Evolutionary conservation across 768 basidiomycete species (phyloP).

Genomic region (Coprinopsis strossmayeri): DNA sequence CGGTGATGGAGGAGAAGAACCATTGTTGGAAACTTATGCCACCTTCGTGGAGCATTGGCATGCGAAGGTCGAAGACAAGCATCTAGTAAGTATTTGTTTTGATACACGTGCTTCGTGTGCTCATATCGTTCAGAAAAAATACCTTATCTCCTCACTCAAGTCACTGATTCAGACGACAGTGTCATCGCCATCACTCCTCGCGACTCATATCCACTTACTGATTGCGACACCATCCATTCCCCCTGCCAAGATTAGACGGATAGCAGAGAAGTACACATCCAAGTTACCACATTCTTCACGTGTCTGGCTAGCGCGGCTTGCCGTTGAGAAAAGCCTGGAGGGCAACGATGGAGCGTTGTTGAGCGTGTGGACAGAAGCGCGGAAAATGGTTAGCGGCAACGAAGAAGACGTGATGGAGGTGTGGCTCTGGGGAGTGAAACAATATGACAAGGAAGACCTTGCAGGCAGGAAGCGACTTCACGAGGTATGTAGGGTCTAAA

Average conservation of each 20-base stretch:
- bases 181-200: conserved; percentile 24
- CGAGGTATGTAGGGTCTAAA: conserved; percentile 24
- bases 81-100: conserved; percentile 44
- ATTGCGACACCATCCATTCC: conserved; percentile 11
- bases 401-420: conserved; percentile 30
- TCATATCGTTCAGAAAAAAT: conserved; percentile 40
- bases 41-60: conserved; percentile 52
- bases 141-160: conserved; percentile 42
- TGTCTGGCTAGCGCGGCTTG: conserved; percentile 51
- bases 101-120: no score
- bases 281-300: conserved; percentile 27
- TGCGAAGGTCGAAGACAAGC: conserved; percentile 36
- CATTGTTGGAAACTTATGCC: conserved; percentile 31
- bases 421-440: conserved; percentile 51
- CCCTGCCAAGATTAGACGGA: conserved; percentile 29
- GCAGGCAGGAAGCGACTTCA: conserved; percentile 19
- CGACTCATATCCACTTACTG: conserved; percentile 25
- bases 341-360: conserved; percentile 21
- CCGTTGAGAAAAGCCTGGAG: conserved; percentile 28
- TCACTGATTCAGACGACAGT: conserved; percentile 21
- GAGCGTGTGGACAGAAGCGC: conserved; percentile 39
- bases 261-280: conserved; percentile 41
- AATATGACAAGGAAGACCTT: conserved; percentile 10
- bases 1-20: conserved; percentile 17
- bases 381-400: conserved; percentile 24